Percentiles rank a stretch among this genome's conserved stretches.
Conservation (phyloP, 2,329 filamentous ascomycete genomes). For the Penicillium sp. region DNA sequence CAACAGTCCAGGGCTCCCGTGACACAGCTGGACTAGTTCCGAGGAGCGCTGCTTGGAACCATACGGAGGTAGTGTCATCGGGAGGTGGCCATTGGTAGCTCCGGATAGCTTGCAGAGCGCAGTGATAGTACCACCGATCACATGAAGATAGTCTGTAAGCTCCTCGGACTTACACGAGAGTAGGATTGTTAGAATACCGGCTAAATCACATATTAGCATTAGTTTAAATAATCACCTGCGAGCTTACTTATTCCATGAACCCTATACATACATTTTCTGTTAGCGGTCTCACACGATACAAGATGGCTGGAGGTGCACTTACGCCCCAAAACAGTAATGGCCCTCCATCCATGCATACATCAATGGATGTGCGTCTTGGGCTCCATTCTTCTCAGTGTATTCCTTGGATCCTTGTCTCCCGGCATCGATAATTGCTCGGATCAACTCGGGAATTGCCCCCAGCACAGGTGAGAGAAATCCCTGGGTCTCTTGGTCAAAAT, state of each 20-base stretch:
- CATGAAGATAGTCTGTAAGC: slow-evolving; percentile 30
- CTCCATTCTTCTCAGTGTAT: slow-evolving; percentile 33
- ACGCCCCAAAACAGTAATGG: slow-evolving; percentile 41
- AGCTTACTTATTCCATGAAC: slow-evolving; percentile 33
- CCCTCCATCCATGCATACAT: slow-evolving; percentile 45
- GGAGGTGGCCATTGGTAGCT: slow-evolving; percentile 39
- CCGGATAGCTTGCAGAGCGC: slow-evolving; percentile 39
- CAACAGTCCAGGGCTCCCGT: slow-evolving; percentile 42
- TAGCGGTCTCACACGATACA: background rate
- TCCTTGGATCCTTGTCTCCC: slow-evolving; percentile 35
- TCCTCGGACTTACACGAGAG: slow-evolving; percentile 38
- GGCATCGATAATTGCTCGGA: slow-evolving; percentile 35
- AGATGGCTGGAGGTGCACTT: slow-evolving; percentile 18
- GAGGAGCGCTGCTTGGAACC: slow-evolving; percentile 27
- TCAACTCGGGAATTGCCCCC: slow-evolving; percentile 30
- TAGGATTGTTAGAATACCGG: slow-evolving; percentile 40
- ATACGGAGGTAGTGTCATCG: slow-evolving; percentile 36
- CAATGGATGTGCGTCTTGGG: slow-evolving; percentile 35
- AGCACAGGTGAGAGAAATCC: slow-evolving; percentile 27
- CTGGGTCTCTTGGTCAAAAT: slow-evolving; percentile 22
- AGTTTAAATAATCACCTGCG: background rate
- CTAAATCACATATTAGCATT: slow-evolving; percentile 17
- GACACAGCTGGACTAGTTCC: slow-evolving; percentile 44
- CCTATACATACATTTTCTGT: slow-evolving; percentile 15
- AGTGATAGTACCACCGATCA: slow-evolving; percentile 40